phyloP scores from a whole-genome alignment of 768 basidiomycete genomes.

The Leccinum disarticulatum region DNA sequence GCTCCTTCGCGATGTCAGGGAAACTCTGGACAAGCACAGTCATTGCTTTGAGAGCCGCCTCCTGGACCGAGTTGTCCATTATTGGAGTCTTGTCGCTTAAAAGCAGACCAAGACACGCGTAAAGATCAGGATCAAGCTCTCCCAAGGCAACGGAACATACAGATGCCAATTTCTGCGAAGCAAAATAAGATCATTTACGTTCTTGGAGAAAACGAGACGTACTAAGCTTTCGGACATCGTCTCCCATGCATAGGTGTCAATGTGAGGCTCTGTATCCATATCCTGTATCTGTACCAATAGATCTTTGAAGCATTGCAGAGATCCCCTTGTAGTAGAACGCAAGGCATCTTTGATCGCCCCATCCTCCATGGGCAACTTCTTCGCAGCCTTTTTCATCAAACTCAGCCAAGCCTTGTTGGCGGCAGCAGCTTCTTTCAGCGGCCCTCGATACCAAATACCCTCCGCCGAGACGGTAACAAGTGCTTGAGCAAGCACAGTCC shows the following conservation, averaged over 20 bases:
- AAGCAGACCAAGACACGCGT: slow-evolving; percentile 67
- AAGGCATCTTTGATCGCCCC: slow-evolving; percentile 40
- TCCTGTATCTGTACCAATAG: slow-evolving; percentile 78
- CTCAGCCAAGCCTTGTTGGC: slow-evolving; percentile 80
- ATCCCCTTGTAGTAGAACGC: slow-evolving; percentile 51
- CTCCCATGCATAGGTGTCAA: slow-evolving; percentile 91
- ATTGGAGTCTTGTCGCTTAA: slow-evolving; percentile 81
- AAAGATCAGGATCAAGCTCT: slow-evolving; percentile 67
- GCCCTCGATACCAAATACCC: slow-evolving; percentile 15
- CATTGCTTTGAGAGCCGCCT: slow-evolving; percentile 84
- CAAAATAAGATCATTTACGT: background rate
- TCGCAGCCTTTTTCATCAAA: slow-evolving; percentile 55
- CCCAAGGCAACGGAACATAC: slow-evolving; percentile 74
- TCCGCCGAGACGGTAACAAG: slow-evolving; percentile 42
- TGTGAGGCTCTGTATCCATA: slow-evolving; percentile 74
- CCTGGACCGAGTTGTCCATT: slow-evolving; percentile 81
- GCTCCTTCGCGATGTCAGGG: slow-evolving; percentile 68
- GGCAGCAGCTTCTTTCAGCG: slow-evolving; percentile 71
- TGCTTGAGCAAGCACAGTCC: slow-evolving; percentile 81
- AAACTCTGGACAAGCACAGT: slow-evolving; percentile 87
- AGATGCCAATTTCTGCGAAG: slow-evolving; percentile 74
- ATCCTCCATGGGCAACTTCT: slow-evolving; percentile 38
- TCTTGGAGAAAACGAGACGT: slow-evolving; percentile 21
- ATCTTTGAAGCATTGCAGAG: slow-evolving; percentile 77
- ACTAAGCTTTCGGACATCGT: slow-evolving; percentile 91